phyloP scores from a whole-genome alignment of 139 green algal genomes.

The Micractinium sp. region DNA sequence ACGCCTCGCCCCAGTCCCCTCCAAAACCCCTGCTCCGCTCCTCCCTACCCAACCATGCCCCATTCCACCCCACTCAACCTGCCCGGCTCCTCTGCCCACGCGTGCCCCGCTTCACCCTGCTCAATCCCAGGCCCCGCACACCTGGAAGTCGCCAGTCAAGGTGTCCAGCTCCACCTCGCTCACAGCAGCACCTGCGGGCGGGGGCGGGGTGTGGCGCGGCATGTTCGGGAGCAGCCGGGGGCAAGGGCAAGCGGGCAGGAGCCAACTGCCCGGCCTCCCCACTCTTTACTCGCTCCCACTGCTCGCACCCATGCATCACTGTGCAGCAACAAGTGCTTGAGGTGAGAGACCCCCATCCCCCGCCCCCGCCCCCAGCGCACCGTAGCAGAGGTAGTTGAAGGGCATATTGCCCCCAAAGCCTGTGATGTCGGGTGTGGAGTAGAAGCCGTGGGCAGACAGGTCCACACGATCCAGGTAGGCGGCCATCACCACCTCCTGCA shows the following conservation, averaged over 20 bases:
- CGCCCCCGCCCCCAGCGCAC: not conserved
- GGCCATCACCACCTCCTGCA: conserved; percentile 66
- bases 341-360: too few species aligned
- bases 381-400: conserved; percentile 94
- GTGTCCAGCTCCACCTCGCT: conserved; percentile 92
- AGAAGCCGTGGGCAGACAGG: conserved; percentile 95
- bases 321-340: too few species aligned
- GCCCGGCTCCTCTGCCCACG: not conserved
- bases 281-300: too few species aligned
- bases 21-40: too few species aligned
- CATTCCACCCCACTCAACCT: not conserved
- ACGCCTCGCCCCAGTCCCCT: too few species aligned
- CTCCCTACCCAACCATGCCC: too few species aligned
- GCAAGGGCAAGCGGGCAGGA: not conserved
- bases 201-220: not conserved
- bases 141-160: conserved; percentile 86
- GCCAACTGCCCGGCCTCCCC: not conserved
- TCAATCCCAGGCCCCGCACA: not conserved
- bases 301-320: too few species aligned
- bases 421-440: conserved; percentile 90
- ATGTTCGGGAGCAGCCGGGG: not conserved
- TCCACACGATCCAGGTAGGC: conserved; percentile 91
- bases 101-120: not conserved
- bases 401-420: conserved; percentile 79
- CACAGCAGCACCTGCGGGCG: conserved; percentile 62